phyloP scores from a whole-genome alignment of 1,139 yeast species.

The Taphrina populina region DNA sequence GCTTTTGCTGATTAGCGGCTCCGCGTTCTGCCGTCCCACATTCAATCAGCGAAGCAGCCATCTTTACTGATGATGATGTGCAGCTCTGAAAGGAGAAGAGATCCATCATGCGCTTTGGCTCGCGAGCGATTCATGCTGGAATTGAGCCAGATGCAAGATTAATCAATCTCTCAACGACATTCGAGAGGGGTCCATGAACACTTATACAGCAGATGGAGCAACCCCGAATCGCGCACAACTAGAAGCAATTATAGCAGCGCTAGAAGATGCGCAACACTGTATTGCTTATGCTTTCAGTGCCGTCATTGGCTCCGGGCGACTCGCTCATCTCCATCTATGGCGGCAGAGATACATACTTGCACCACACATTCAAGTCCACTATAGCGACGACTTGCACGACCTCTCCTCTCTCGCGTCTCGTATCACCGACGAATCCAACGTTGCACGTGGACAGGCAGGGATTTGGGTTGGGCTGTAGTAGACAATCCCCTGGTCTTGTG shows the following conservation, averaged over 20 bases:
- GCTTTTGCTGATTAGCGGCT: not conserved
- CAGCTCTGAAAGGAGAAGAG: not conserved
- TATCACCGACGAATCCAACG: slow-evolving; percentile 86
- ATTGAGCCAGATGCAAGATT: slow-evolving; percentile 78
- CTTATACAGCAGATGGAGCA: slow-evolving; percentile 83
- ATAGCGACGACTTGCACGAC: slow-evolving; percentile 67
- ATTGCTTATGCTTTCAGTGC: slow-evolving; percentile 79
- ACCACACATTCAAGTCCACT: no score
- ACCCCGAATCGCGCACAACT: slow-evolving; percentile 85
- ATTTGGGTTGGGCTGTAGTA: no score
- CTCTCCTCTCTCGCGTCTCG: slow-evolving; percentile 72
- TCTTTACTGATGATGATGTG: not conserved
- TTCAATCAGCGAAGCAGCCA: not conserved
- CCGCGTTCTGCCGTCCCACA: not conserved
- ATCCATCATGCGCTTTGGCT: slow-evolving; percentile 16
- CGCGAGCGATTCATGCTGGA: slow-evolving; percentile 74
- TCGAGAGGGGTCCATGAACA: slow-evolving; percentile 73
- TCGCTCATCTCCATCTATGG: no score
- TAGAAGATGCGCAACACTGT: slow-evolving; percentile 75
- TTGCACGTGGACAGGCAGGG: no score
- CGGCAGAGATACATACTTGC: no score
- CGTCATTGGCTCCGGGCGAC: slow-evolving; percentile 70
- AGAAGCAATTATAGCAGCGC: slow-evolving; percentile 74
- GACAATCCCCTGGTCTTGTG: slow-evolving; percentile 87
- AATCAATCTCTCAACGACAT: slow-evolving; percentile 80